Evolutionary conservation across 2,329 filamentous ascomycete genomes (phyloP), one percentile per base, ranked within the genome.

Genomic region (Sarocladium brachiariae): DNA sequence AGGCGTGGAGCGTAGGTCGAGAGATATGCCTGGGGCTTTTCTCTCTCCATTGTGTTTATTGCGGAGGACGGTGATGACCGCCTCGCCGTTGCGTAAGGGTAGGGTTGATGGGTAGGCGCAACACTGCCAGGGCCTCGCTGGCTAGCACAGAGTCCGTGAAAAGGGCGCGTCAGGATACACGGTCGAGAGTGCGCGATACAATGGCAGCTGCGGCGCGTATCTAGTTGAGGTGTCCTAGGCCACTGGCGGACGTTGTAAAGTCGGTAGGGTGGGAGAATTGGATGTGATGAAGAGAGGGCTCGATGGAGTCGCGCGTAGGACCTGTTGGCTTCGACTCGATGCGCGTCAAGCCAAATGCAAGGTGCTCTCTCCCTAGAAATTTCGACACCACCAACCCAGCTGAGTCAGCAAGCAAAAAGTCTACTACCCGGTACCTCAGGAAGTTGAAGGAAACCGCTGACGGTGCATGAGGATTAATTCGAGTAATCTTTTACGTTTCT

Each of bases 1-100:
- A 97, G 73, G 63, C 92, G 87, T 56, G 92, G 89, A 69, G 92
- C 89, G 71, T 95, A 96, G 64, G 86, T 90, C 51, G 89, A 92
- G 59, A 93, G 83, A 64, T 95, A 93, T 38, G 90, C 88, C 72
- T 96, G 89, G 45, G 90, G 89, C 59, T 72, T 70, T 57, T 65
- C 67, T 65, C 70, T 70, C 60, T 76, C 74, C 77, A 80, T 80
- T 54, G 57, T 68, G 57, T 52, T 50, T 45, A 51, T 33, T 47
- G 51, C 50, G 53, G 50, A 51, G 50, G 51, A 54, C 54, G 57
- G 55, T 51, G 50, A 51, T 39, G 59, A 55, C 61, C 59, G 64
- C 61, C 50, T 63, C 63, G 65, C 65, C 61, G 61, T 59, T 54
- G 51, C 52, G 55, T 53, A 54, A 47, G 52, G 55, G 45, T n/a